Evolutionary conservation across 139 green algal genomes (phyloP).

Genomic region (Chlamydomonas sp.): DNA sequence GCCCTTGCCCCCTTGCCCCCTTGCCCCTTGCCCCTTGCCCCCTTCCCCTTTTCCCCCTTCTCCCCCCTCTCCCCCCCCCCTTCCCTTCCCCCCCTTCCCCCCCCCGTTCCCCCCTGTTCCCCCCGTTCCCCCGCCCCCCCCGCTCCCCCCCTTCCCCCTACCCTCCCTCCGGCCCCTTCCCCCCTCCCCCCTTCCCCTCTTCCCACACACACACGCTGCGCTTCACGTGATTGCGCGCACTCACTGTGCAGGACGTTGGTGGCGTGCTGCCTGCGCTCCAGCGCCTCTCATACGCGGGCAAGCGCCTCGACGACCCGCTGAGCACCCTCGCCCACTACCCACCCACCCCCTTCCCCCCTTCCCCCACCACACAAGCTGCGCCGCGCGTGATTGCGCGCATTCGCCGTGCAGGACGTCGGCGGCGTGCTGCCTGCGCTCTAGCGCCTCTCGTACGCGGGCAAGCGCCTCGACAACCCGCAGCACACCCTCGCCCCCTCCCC

Average conservation of each 20-base stretch:
- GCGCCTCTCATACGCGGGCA: slow-evolving; percentile 56
- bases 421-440: slow-evolving; percentile 76
- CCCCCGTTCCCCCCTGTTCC: too few relatives aligned
- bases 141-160: not conserved
- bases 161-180: too few relatives aligned
- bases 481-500: not conserved
- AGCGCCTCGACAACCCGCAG: slow-evolving; percentile 18
- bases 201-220: not conserved
- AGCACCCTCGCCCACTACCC: not conserved
- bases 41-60: too few relatives aligned
- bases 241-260: slow-evolving; percentile 45
- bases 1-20: too few relatives aligned
- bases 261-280: slow-evolving; percentile 77
- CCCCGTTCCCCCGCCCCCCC: too few relatives aligned
- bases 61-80: too few relatives aligned
- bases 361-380: not conserved
- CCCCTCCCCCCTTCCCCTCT: not conserved
- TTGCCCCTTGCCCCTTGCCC: too few relatives aligned
- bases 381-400: not conserved
- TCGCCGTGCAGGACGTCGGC: slow-evolving; percentile 45
- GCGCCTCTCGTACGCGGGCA: slow-evolving; percentile 56
- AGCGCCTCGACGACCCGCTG: slow-evolving; percentile 18
- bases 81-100: too few relatives aligned
- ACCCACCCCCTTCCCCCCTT: not conserved
- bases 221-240: not conserved